Evolutionary conservation across 352 stramenopile genomes (phyloP).

Genomic region (Pseudoperonospora humuli): DNA sequence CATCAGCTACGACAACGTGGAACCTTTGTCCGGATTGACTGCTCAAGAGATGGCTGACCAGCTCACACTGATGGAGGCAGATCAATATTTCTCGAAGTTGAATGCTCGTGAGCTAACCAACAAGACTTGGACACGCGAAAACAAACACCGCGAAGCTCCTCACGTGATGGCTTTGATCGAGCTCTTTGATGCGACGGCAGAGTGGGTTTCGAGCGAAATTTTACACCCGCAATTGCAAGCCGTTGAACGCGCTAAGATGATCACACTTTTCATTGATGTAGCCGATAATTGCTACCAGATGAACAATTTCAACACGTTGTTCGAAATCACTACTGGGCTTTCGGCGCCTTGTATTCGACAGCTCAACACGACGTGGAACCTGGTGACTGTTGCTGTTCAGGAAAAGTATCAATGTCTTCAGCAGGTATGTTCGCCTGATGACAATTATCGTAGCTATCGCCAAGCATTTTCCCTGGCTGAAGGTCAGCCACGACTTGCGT

Average conservation of each 20-base stretch:
- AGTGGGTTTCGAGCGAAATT: conserved; percentile 86
- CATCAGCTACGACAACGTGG: conserved; percentile 73
- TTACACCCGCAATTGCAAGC: conserved; percentile 78
- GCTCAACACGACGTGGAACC: conserved; percentile 76
- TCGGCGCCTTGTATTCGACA: conserved; percentile 77
- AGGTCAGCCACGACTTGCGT: conserved; percentile 65
- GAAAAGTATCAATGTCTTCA: conserved; percentile 83
- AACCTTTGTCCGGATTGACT: conserved; percentile 51
- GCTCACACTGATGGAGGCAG: conserved; percentile 71
- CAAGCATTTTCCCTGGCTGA: conserved; percentile 73
- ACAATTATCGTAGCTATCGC: conserved; percentile 83
- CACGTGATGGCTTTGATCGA: conserved; percentile 82
- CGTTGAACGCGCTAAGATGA: conserved; percentile 70
- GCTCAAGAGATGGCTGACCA: conserved; percentile 74
- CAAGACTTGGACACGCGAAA: conserved; percentile 80
- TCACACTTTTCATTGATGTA: conserved; percentile 79
- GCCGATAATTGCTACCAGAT: conserved; percentile 77
- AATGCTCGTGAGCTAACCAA: conserved; percentile 75
- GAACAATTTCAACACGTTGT: conserved; percentile 88
- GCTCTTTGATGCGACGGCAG: conserved; percentile 74
- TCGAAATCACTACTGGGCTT: conserved; percentile 72
- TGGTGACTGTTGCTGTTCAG: conserved; percentile 46
- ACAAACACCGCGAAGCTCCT: conserved; percentile 70
- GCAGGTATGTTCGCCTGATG: conserved; percentile 71
- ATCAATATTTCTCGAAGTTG: conserved; percentile 65